phyloP scores from a whole-genome alignment of 2,329 filamentous ascomycete genomes.

The Monosporascus sp. region DNA sequence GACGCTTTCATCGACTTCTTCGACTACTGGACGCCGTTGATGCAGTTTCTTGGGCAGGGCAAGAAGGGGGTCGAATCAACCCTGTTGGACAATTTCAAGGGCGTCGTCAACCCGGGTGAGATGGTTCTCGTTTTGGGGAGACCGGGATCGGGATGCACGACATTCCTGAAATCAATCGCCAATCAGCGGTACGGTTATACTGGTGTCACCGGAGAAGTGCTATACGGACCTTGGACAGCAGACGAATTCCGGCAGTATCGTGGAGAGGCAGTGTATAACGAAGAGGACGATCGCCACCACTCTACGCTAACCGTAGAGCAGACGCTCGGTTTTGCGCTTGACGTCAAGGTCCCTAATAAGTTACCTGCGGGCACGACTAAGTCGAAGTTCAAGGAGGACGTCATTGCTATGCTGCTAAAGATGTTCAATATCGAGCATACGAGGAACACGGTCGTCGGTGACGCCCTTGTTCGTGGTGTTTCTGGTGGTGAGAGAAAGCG shows the following conservation, averaged over 20 bases:
- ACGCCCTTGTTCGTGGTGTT: conserved; percentile 73
- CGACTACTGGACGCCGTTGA: conserved; percentile 63
- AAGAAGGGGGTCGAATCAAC: conserved; percentile 66
- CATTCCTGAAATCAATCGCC: conserved; percentile 62
- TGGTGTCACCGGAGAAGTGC: conserved; percentile 59
- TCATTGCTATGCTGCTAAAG: conserved; percentile 69
- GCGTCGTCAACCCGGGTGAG: conserved; percentile 71
- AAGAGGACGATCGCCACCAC: conserved; percentile 81
- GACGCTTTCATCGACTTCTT: conserved; percentile 72
- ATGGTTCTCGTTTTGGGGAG: conserved; percentile 81
- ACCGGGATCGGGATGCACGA: conserved; percentile 68
- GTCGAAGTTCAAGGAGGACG: conserved; percentile 67
- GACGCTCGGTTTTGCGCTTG: conserved; percentile 77
- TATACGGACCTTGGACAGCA: conserved; percentile 68
- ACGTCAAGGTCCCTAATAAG: conserved; percentile 79
- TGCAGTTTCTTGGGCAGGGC: conserved; percentile 57
- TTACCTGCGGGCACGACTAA: conserved; percentile 69
- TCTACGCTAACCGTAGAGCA: conserved; percentile 83
- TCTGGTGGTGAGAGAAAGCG: conserved; percentile 76
- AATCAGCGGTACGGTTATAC: conserved; percentile 59
- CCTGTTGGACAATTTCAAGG: conserved; percentile 67
- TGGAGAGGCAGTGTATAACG: conserved; percentile 80
- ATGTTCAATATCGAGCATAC: conserved; percentile 96
- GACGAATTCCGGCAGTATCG: conserved; percentile 69
- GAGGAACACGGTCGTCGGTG: conserved; percentile 76